Evolutionary conservation across 257 asterid species (phyloP), one percentile per base, ranked within the genome.

Genomic region (Ilex aquifolium): DNA sequence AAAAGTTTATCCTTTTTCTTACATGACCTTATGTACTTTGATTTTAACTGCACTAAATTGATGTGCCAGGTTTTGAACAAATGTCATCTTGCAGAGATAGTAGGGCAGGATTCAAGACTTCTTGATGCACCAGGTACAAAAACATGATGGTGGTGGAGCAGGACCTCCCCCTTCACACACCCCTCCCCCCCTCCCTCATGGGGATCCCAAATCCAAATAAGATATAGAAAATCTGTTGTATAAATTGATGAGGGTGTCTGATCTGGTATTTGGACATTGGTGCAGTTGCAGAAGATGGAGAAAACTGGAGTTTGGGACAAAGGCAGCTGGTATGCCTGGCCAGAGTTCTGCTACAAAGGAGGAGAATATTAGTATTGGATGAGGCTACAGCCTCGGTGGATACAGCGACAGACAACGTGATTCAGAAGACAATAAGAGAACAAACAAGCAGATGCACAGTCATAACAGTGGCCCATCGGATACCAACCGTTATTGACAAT

Each of bases 361-460:
- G 91, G 66, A 71, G 90, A 66, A 79, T 90, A 66, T 30, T 90
- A 36, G 84, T 90, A 31, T 76, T 85, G 6, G 97, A 87, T 30
- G 97, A 90, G 76, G 97, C 95, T 39, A 87, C 95, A 0, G 95
- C 95, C 36, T 90, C 95, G 2, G 85, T 90, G 3, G 95, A 90
- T 63, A 80, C 95, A 52, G 72, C 78, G 42, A 83, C 92, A 0
- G 95, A 85, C 72, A 90, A 76, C 56, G 64, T 82, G 53, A 90
- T 90, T 5, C 95, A 90, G 67, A 87, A 80, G 62, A 85, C 90
- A 2, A 81, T 90, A 57, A 75, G 95, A 71, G 92, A 77, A 69
- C 95, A 83, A 71, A 90, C 97, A 0, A 70, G 62, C 4, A 74
- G 71, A 5, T 90, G 90, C 69, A 90, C 95, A 0, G 97, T 90